These are phyloP conservation scores for Nitzschia sp. DNA, from an alignment of 108 stramenopile species.

Conservation along the genomic window DNA sequence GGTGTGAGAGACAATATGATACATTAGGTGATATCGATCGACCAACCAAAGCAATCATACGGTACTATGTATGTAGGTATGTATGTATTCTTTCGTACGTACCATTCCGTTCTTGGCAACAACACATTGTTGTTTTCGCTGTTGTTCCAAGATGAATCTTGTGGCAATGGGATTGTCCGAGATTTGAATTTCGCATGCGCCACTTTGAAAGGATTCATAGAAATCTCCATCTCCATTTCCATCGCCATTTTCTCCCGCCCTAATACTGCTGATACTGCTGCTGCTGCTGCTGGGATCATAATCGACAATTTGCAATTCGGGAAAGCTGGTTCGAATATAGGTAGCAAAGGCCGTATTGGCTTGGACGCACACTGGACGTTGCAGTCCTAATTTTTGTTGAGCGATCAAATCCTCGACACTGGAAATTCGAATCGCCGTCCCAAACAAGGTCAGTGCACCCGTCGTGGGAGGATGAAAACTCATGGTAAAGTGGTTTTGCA, in stretches of 20 bases:
- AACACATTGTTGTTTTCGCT: slow-evolving; percentile 18
- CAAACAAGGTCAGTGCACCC: slow-evolving; percentile 31
- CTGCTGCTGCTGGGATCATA: background rate
- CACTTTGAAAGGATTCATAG: slow-evolving; percentile 9
- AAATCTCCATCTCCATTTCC: slow-evolving; percentile 12
- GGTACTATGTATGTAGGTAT: no score
- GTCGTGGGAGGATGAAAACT: slow-evolving; percentile 26
- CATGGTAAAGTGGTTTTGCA: slow-evolving; percentile 24
- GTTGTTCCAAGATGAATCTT: slow-evolving; percentile 14
- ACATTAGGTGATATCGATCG: no score
- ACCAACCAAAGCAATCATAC: no score
- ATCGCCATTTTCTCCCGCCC: no score
- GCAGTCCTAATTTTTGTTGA: slow-evolving; percentile 10
- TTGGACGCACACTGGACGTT: slow-evolving; percentile 16
- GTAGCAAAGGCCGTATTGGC: slow-evolving; percentile 8
- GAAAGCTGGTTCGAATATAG: slow-evolving; percentile 17
- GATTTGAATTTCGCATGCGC: slow-evolving; percentile 25
- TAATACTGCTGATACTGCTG: no score
- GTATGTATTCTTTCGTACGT: no score
- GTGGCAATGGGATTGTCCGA: slow-evolving; percentile 29
- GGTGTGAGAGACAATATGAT: no score
- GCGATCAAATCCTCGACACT: slow-evolving; percentile 17
- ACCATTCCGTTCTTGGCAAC: no score
- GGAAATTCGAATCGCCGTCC: slow-evolving; percentile 20
- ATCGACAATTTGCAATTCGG: slow-evolving; percentile 15